Conservation (phyloP, 257 asterid genomes). For the Fraxinus anomala region DNA sequence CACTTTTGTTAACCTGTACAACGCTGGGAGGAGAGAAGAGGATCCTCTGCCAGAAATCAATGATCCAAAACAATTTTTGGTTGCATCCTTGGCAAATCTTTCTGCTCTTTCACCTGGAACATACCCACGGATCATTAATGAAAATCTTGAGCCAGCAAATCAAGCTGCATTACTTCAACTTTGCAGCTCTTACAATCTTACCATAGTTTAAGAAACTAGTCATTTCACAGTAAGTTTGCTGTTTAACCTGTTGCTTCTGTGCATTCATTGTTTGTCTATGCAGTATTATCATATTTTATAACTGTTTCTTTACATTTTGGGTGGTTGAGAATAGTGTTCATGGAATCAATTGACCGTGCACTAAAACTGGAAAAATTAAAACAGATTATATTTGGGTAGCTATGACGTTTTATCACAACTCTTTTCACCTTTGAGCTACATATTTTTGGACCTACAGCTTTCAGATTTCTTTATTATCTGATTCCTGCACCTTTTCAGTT, state of each 20-base stretch:
- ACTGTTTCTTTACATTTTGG: background rate
- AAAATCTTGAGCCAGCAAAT: constrained; percentile 69
- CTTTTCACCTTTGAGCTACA: background rate
- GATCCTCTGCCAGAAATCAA: constrained; percentile 81
- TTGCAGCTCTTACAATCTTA: constrained; percentile 60
- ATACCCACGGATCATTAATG: constrained; percentile 55
- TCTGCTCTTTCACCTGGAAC: constrained; percentile 73
- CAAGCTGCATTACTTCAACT: constrained; percentile 75
- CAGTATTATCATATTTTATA: background rate
- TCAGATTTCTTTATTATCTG: constrained; percentile 1
- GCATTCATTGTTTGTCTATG: constrained; percentile 10
- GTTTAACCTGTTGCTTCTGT: constrained; percentile 8
- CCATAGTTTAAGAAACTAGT: constrained; percentile 52
- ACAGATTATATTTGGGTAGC: background rate
- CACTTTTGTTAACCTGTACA: constrained; percentile 67
- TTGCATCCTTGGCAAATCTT: constrained; percentile 62
- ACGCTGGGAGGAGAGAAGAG: constrained; percentile 84
- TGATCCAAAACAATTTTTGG: constrained; percentile 86
- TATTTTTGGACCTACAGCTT: constrained; percentile 20
- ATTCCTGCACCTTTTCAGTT: background rate
- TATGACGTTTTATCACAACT: background rate
- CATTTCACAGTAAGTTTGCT: constrained; percentile 40
- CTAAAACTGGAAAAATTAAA: background rate
- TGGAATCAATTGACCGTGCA: background rate
- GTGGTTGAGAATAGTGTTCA: background rate